Evolutionary conservation across 2,329 filamentous ascomycete genomes (phyloP).

Genomic region (Cladosporium velox): DNA sequence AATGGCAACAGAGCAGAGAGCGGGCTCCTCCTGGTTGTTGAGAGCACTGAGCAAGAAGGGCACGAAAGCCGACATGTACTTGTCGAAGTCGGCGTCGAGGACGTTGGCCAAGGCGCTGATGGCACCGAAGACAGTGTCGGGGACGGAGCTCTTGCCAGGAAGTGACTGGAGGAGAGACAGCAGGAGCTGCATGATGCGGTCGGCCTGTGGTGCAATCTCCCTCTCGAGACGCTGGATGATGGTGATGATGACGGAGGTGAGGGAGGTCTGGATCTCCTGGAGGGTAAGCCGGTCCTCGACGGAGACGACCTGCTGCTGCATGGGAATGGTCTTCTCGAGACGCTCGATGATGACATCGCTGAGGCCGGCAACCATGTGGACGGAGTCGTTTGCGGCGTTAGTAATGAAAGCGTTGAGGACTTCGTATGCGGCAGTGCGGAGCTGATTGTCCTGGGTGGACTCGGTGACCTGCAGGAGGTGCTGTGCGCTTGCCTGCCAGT

Average conservation of each 20-base stretch:
- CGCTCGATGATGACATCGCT: constrained; percentile 89
- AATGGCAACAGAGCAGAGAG: constrained; percentile 94
- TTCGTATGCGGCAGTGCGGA: constrained; percentile 94
- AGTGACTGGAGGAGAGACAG: constrained; percentile 78
- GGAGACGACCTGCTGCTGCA: constrained; percentile 92
- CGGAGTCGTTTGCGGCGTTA: constrained; percentile 83
- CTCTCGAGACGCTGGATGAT: constrained; percentile 90
- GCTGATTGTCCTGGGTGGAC: constrained; percentile 80
- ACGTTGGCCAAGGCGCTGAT: constrained; percentile 90
- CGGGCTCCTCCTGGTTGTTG: constrained; percentile 91
- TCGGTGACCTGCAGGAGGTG: constrained; percentile 85
- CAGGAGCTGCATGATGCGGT: constrained; percentile 89
- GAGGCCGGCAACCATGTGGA: constrained; percentile 76
- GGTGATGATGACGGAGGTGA: constrained; percentile 85
- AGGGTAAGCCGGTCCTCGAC: constrained; percentile 94
- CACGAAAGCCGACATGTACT: constrained; percentile 96
- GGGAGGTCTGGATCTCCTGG: constrained; percentile 96
- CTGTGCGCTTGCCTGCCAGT: constrained; percentile 90
- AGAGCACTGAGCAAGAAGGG: constrained; percentile 93
- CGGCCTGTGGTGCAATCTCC: constrained; percentile 85
- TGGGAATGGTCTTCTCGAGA: constrained; percentile 82
- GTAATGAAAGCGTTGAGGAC: constrained; percentile 93
- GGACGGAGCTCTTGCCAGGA: constrained; percentile 85
- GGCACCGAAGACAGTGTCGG: constrained; percentile 88
- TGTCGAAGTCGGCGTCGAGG: constrained; percentile 87